Conservation (phyloP, 2,329 filamentous ascomycete species). For the Fusarium pseudograminearum region DNA sequence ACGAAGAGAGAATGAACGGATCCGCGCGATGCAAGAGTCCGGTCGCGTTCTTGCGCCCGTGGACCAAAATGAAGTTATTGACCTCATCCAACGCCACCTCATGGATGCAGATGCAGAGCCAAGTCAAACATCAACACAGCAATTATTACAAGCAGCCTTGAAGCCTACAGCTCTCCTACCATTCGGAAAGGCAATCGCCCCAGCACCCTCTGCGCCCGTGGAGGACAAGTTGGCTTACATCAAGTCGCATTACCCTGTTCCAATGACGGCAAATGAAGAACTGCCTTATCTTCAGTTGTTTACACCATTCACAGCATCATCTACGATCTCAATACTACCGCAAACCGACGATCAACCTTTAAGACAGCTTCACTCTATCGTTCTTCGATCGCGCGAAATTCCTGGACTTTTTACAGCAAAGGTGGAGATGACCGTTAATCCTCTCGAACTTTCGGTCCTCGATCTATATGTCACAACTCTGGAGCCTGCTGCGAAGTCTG, state of each 20-base stretch:
- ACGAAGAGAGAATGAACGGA: constrained; percentile 68
- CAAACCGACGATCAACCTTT: constrained; percentile 50
- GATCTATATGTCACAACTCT: constrained; percentile 66
- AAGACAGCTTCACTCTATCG: constrained; percentile 68
- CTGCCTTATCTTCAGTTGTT: constrained; percentile 78
- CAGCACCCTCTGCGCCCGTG: constrained; percentile 43
- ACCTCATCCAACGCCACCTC: constrained; percentile 56
- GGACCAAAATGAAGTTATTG: constrained; percentile 56
- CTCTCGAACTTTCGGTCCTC: constrained; percentile 62
- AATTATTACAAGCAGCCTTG: constrained; percentile 62
- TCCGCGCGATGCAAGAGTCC: constrained; percentile 58
- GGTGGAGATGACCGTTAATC: constrained; percentile 69
- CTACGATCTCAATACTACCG: constrained; percentile 62
- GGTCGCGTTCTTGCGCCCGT: constrained; percentile 52
- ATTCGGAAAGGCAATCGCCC: constrained; percentile 56
- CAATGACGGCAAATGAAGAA: constrained; percentile 72
- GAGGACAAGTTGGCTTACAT: constrained; percentile 56
- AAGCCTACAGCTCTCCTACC: constrained; percentile 66
- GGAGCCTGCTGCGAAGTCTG: constrained; percentile 68
- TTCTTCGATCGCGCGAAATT: constrained; percentile 56
- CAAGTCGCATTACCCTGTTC: constrained; percentile 73
- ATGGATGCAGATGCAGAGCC: constrained; percentile 52
- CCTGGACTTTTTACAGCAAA: constrained; percentile 68
- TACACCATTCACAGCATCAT: constrained; percentile 73
- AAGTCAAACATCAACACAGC: constrained; percentile 50